Evolutionary conservation across 345 rosid genomes (phyloP).

Genomic region (Mercurialis annua): DNA sequence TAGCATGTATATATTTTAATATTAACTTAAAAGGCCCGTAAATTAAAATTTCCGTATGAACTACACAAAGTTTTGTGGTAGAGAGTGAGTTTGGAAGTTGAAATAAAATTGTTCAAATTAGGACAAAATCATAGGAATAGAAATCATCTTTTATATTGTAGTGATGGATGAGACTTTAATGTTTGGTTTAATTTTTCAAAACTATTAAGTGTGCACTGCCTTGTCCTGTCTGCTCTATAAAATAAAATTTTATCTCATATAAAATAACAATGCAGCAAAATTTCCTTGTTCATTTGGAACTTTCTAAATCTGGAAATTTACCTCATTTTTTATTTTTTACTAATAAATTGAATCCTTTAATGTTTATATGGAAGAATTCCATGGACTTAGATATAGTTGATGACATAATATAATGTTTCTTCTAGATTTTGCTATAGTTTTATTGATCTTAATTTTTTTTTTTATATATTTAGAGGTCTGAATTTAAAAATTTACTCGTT

Average conservation of each 20-base stretch:
- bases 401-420: too few relatives aligned
- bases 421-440: background rate
- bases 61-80: background rate
- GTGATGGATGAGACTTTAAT: background rate
- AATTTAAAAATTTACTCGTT: too few relatives aligned
- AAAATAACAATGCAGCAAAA: conserved; percentile 10
- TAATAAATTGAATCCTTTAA: too few relatives aligned
- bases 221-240: background rate
- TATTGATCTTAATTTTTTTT: background rate
- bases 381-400: background rate
- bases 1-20: too few relatives aligned
- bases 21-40: background rate
- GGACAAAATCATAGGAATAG: background rate
- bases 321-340: background rate
- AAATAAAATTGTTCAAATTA: background rate
- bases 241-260: background rate
- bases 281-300: conserved; percentile 4
- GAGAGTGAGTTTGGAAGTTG: conserved; percentile 7
- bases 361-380: too few relatives aligned
- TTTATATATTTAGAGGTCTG: too few relatives aligned
- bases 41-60: background rate
- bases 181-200: background rate
- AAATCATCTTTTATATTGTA: background rate
- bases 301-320: conserved; percentile 1
- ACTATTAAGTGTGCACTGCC: background rate